phyloP scores from a whole-genome alignment of 2,329 filamentous ascomycete genomes.

The Fusarium sp. region DNA sequence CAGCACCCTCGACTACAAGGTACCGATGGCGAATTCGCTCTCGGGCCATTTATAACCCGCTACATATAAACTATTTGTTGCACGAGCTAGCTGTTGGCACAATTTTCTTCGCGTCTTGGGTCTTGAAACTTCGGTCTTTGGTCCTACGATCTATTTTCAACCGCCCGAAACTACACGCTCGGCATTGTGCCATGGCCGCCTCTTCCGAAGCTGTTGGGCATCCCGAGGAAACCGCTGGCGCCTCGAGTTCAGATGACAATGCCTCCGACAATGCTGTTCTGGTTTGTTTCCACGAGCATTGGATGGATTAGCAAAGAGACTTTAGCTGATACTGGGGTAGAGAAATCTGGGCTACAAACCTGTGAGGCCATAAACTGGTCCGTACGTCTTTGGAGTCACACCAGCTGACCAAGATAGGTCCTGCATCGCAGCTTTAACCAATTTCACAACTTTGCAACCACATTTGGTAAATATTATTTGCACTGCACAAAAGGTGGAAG shows the following conservation, averaged over 20 bases:
- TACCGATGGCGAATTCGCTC: conserved; percentile 2
- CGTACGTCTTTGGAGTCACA: neutral
- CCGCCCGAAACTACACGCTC: too few species aligned
- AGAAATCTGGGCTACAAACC: conserved; percentile 48
- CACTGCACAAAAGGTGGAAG: too few species aligned
- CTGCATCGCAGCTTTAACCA: conserved; percentile 71
- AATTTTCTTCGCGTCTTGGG: too few species aligned
- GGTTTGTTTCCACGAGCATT: conserved; percentile 3
- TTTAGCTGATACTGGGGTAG: conserved; percentile 18
- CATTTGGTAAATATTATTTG: conserved; percentile 63
- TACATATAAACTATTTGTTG: too few species aligned
- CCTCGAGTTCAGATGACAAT: conserved; percentile 5
- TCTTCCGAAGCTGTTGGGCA: neutral
- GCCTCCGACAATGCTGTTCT: conserved; percentile 20
- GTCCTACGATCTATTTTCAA: too few species aligned
- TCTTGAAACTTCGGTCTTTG: too few species aligned
- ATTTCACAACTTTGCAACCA: conserved; percentile 73
- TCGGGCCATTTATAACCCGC: neutral
- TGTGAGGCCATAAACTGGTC: conserved; percentile 21
- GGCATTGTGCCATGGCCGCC: too few species aligned
- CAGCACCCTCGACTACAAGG: neutral
- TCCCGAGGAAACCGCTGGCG: neutral
- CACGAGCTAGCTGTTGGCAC: too few species aligned
- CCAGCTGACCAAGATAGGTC: conserved; percentile 56
- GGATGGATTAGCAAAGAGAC: neutral